These are phyloP conservation scores for Plectosphaerella sp. DNA, from an alignment of 2,329 filamentous ascomycete species.

Conservation along the genomic window DNA sequence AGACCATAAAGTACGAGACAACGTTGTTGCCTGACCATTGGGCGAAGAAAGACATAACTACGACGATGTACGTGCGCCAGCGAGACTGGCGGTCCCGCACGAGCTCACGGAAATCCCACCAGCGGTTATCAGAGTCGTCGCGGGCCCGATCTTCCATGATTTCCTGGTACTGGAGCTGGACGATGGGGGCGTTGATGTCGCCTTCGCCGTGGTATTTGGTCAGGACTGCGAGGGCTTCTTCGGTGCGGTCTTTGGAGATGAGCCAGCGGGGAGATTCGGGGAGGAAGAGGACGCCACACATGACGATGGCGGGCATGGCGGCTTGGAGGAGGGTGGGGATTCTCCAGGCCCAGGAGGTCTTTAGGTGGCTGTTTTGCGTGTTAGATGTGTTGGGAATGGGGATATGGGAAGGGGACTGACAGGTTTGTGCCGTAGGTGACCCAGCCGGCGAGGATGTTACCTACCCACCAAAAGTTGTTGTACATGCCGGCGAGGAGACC, in stretches of 20 bases:
- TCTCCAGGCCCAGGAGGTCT: constrained; percentile 47
- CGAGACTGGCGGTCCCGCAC: constrained; percentile 40
- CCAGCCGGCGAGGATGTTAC: constrained; percentile 51
- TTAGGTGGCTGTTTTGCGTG: constrained; percentile 5
- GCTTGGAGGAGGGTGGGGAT: constrained; percentile 52
- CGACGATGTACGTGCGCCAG: constrained; percentile 45
- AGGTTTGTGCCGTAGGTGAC: constrained; percentile 37
- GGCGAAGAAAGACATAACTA: constrained; percentile 48
- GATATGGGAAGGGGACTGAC: neutral
- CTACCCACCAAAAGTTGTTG: constrained; percentile 41
- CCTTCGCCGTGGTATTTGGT: constrained; percentile 59
- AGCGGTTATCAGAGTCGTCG: constrained; percentile 48
- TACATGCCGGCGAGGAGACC: constrained; percentile 47
- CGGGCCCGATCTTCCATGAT: constrained; percentile 45
- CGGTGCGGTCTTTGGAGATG: constrained; percentile 54
- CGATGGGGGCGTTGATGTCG: constrained; percentile 43
- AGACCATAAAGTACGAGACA: constrained; percentile 31
- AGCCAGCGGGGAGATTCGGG: constrained; percentile 73
- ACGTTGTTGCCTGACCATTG: constrained; percentile 42
- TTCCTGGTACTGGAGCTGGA: constrained; percentile 53
- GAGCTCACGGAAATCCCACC: constrained; percentile 56
- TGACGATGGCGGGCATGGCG: constrained; percentile 34
- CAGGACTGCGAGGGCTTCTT: constrained; percentile 53
- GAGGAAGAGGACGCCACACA: constrained; percentile 61
- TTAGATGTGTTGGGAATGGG: neutral